Percentiles rank a stretch among this genome's conserved stretches.
These are phyloP conservation scores for Teunomyces kruisii DNA, from an alignment of 805 yeast genomes.

Conservation along the genomic window DNA sequence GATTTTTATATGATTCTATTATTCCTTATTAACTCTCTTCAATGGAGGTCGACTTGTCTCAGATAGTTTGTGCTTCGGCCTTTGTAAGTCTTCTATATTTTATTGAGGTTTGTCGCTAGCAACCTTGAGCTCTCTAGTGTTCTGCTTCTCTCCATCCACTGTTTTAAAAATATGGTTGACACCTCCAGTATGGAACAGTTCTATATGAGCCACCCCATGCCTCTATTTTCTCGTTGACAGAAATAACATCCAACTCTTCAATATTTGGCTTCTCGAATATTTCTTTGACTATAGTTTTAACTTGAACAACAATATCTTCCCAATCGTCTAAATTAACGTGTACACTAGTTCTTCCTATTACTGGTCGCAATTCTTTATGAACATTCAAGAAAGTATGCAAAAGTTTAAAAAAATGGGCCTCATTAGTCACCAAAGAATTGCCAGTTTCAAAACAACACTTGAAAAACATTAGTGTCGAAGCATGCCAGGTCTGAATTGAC, in stretches of 20 bases:
- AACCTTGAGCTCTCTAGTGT: constrained; percentile 35
- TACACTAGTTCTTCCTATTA: constrained; percentile 56
- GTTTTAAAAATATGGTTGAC: constrained; percentile 93
- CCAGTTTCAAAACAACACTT: constrained; percentile 63
- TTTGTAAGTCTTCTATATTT: background rate
- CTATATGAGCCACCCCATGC: constrained; percentile 82
- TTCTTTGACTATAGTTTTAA: constrained; percentile 63
- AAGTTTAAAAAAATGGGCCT: constrained; percentile 87
- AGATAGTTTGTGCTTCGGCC: background rate
- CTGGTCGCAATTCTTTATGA: constrained; percentile 76
- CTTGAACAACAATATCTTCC: constrained; percentile 56
- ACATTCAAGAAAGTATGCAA: constrained; percentile 75
- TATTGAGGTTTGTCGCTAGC: constrained; percentile 28
- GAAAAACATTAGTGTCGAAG: background rate
- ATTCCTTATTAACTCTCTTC: background rate
- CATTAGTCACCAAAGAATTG: constrained; percentile 48
- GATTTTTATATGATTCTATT: background rate
- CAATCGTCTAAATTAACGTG: constrained; percentile 38
- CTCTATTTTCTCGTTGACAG: constrained; percentile 49
- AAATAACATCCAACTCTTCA: constrained; percentile 54
- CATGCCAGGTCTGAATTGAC: background rate
- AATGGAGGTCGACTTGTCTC: background rate
- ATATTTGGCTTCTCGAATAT: constrained; percentile 55
- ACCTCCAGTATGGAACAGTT: constrained; percentile 89
- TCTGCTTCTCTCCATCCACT: constrained; percentile 69